Percentiles rank a stretch among this genome's conserved stretches.
These are phyloP conservation scores for Recurvomyces mirabilis DNA, from an alignment of 495 filamentous ascomycete genomes.

Conservation along the genomic window DNA sequence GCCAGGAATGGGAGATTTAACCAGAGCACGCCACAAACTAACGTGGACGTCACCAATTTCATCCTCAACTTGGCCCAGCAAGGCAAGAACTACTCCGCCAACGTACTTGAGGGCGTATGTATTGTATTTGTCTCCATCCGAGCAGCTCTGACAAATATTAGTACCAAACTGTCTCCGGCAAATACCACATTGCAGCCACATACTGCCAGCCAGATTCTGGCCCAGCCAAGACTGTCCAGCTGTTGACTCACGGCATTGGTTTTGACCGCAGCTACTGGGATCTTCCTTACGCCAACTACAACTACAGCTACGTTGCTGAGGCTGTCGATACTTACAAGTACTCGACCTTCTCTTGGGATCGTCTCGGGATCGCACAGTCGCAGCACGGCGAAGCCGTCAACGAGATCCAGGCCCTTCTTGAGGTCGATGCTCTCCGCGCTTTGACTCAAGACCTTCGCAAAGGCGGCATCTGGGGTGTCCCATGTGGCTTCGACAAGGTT, in stretches of 20 bases:
- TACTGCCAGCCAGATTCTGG: slow-evolving; percentile 37
- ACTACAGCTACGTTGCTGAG: slow-evolving; percentile 45
- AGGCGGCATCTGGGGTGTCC: slow-evolving; percentile 20
- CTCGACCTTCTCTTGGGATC: slow-evolving; percentile 46
- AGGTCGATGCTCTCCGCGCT: slow-evolving; percentile 40
- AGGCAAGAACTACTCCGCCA: slow-evolving; percentile 30
- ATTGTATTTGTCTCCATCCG: too few species aligned
- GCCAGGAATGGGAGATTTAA: slow-evolving; percentile 33
- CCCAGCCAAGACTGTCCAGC: slow-evolving; percentile 35
- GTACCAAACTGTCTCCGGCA: slow-evolving; percentile 34
- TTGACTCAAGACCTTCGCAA: slow-evolving; percentile 39
- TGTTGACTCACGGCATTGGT: slow-evolving; percentile 52
- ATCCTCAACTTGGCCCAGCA: slow-evolving; percentile 28
- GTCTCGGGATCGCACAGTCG: slow-evolving; percentile 46
- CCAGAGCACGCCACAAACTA: slow-evolving; percentile 25
- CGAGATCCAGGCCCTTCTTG: slow-evolving; percentile 41
- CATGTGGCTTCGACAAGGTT: slow-evolving; percentile 35
- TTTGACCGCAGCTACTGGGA: slow-evolving; percentile 55
- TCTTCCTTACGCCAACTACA: slow-evolving; percentile 38
- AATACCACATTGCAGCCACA: slow-evolving; percentile 37
- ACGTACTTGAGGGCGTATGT: slow-evolving; percentile 25
- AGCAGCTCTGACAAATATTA: too few species aligned
- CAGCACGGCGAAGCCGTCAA: slow-evolving; percentile 44
- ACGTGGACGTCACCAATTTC: slow-evolving; percentile 34
- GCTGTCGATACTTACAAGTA: slow-evolving; percentile 43